A percentile compares a stretch with the other conserved stretches of the same genome.
phyloP scores from a whole-genome alignment of 768 basidiomycete species.

The Amanita subjunquillea region DNA sequence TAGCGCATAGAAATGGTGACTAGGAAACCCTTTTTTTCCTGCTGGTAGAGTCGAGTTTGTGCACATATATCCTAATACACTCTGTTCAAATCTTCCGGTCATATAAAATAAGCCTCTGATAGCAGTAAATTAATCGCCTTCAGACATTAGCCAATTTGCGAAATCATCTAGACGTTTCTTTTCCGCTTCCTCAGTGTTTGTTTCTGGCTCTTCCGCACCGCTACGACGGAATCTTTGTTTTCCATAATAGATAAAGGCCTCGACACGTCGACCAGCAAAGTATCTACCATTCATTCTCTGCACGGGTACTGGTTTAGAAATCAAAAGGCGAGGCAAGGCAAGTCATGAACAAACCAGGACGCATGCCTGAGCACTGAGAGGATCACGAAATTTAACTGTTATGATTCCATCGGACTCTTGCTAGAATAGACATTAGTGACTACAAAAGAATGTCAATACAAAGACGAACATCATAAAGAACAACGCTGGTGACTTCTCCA shows the following conservation, averaged over 20 bases:
- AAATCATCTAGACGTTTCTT: conserved; percentile 82
- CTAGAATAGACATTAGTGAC: conserved; percentile 27
- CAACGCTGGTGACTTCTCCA: conserved; percentile 93
- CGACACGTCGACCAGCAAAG: conserved; percentile 76
- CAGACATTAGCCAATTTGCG: conserved; percentile 76
- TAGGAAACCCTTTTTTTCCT: conserved; percentile 58
- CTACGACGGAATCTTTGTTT: conserved; percentile 74
- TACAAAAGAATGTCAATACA: background rate
- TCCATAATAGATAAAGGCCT: conserved; percentile 75
- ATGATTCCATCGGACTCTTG: conserved; percentile 90
- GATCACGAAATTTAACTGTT: conserved; percentile 92
- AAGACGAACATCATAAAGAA: conserved; percentile 81
- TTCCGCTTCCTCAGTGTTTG: conserved; percentile 64
- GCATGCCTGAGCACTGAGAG: conserved; percentile 89
- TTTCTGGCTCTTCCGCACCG: conserved; percentile 58
- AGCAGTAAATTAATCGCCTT: conserved; percentile 45
- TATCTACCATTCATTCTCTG: conserved; percentile 94
- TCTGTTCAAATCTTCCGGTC: background rate
- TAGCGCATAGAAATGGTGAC: conserved; percentile 71
- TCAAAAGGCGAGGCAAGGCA: background rate
- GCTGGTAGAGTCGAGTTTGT: conserved; percentile 38
- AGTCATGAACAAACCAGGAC: conserved; percentile 41
- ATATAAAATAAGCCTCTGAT: background rate
- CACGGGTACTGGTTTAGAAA: background rate
- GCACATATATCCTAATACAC: background rate